Base-by-base conservation (phyloP, 2,329 filamentous ascomycete genomes). In the Rutstroemia sp. region DNA sequence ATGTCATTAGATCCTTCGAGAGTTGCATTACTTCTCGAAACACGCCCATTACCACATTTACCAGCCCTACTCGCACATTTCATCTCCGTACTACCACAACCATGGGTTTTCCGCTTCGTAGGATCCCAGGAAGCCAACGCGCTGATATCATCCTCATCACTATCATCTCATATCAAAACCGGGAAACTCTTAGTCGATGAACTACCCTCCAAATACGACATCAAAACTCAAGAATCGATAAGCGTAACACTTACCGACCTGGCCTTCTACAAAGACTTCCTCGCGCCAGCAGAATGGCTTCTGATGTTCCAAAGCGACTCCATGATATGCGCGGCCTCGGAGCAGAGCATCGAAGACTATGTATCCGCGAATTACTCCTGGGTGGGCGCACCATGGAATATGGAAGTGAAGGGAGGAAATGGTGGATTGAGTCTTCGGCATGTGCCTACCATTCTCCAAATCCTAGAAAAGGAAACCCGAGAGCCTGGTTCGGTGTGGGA, bases 41-140 rank as follows among this genome's bases (percentile, higher is more conserved):
- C 76, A 64, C 74, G 79, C 6, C 69, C 76, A 2, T 70, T 73
- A 25, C 71, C 77, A 3, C 69, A 76, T 57, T 72, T 82, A 23
- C 78, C 77, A 3, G 78, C 79, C 0, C 70, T 80, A 40, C 71
- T 80, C 67, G 70, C 80, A 21, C 79, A 82, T 68, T 79, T 81
- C 69, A 79, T 78, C 54, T 71, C 74, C 1, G 75, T 80, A 19
- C 73, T 81, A 3, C 78, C 78, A 4, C 74, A 77, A 0, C 78
- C 80, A 69, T 82, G 79, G 79, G 73, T 71, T 23, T 79, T 81
- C 68, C 73, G 73, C 42, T 80, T 81, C 70, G 78, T 81, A 72
- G 78, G 78, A 51, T 78, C 76, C 2, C 68, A 71, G 3, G 64
- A 70, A 58, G 77, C 76, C 36, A 70, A 76, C 27, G 64, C 70